Evolutionary conservation across 78 protist species (phyloP), one percentile per base, ranked within the genome.

Genomic region (Chrysochromulina parva): DNA sequence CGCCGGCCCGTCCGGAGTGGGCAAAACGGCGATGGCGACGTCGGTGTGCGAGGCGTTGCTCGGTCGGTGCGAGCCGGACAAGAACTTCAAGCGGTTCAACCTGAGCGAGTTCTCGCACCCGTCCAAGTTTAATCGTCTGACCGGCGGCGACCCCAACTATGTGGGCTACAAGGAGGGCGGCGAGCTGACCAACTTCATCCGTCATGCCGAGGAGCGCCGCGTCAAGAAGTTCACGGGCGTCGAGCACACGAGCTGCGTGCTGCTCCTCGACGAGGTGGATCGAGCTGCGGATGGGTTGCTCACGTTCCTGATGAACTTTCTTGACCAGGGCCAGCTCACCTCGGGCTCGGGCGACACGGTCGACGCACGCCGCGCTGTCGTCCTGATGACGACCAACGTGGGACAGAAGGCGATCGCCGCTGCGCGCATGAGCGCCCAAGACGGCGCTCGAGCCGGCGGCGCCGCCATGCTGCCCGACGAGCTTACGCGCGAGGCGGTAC

Each of bases 21-120:
- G 99, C 59, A 98, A 98, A 93, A 98, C 99, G 14, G 99, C 97
- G 78, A 90, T 98, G 65, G 97, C 97, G 81, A 96, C 94, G 85
- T 98, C 99, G 13, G 82, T 98, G 55, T 97, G 99, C 38, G 50
- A 17, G 74, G 89, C 96, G 85, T 95, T 98, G 17, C 97, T 97
- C 53, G 98, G 98, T 87, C 93, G 96, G 82, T 74, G 82, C 82
- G 13, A 48, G 19, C 82, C 82, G 4, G 82, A 74, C n/a, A 10
- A 24, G 13, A 74, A 74, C 82, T 74, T 98, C 84, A 90, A 96
- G 55, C 94, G 99, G 65, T 20, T 50, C 16, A 28, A 86, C 59
- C 28, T 86, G 78, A 20, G 22, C 58, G 78, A 66, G 78, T 86
- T 66, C 57, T 91, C 81, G 52, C 95, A 94, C 67, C 48, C n/a